phyloP scores from a whole-genome alignment of 129 eudicot species.

The Centrapalus pauciflorus region DNA sequence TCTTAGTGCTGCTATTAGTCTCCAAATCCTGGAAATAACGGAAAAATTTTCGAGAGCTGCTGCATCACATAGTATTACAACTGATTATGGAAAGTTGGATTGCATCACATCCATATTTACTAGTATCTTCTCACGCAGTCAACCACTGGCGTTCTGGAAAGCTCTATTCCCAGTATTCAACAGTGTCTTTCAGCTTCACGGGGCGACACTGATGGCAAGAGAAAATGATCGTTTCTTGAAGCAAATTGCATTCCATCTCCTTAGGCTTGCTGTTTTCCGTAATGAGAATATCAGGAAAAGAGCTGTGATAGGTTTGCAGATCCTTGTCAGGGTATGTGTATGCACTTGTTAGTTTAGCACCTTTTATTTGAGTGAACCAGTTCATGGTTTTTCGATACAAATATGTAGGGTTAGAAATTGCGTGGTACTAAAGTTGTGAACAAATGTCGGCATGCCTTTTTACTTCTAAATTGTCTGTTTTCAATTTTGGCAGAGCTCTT shows the following conservation, averaged over 20 bases:
- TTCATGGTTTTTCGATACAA: not conserved
- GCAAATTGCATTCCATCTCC: conserved; percentile 96
- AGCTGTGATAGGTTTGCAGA: conserved; percentile 93
- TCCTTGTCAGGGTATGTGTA: conserved; percentile 79
- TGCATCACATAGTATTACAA: conserved; percentile 70
- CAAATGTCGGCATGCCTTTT: not conserved
- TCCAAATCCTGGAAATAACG: conserved; percentile 80
- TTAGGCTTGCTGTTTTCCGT: conserved; percentile 91
- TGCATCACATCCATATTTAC: conserved; percentile 90
- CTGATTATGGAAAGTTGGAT: conserved; percentile 95
- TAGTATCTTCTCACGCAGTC: conserved; percentile 80
- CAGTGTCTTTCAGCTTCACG: conserved; percentile 83
- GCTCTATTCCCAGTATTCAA: conserved; percentile 84
- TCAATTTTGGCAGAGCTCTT: conserved; percentile 68
- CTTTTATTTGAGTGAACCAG: not conserved
- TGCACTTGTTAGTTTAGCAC: not conserved
- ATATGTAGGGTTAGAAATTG: not conserved
- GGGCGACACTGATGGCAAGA: conserved; percentile 92
- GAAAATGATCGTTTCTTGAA: conserved; percentile 96
- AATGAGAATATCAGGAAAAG: conserved; percentile 84
- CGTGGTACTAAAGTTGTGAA: not conserved
- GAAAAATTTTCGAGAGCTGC: conserved; percentile 86
- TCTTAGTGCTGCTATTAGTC: conserved; percentile 91
- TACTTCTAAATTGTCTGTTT: conserved; percentile 5
- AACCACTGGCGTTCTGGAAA: conserved; percentile 88